These are phyloP conservation scores for Fonsecaea pugnacius DNA, from an alignment of 2,329 filamentous ascomycete genomes.

Conservation along the genomic window DNA sequence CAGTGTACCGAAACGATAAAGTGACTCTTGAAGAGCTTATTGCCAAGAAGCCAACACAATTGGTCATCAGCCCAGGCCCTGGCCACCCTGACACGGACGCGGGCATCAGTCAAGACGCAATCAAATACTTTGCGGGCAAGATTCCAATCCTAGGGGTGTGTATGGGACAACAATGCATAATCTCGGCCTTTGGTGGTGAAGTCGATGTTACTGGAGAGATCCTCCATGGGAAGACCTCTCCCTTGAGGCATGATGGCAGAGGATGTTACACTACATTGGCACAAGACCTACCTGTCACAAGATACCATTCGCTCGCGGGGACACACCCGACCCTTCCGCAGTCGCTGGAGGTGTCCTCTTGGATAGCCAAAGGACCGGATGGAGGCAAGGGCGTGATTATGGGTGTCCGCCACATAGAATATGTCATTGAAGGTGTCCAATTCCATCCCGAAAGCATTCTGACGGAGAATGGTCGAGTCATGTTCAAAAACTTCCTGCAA, in stretches of 20 bases:
- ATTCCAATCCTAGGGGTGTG: constrained; percentile 97
- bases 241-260: constrained; percentile 82
- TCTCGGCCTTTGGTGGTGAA: constrained; percentile 86
- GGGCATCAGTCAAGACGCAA: constrained; percentile 89
- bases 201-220: constrained; percentile 95
- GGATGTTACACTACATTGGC: constrained; percentile 86
- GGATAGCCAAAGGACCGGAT: constrained; percentile 76
- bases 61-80: constrained; percentile 93
- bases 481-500: constrained; percentile 89
- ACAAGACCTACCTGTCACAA: constrained; percentile 82
- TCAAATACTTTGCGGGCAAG: constrained; percentile 88
- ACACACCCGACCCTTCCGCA: constrained; percentile 84
- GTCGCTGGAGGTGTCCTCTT: constrained; percentile 86
- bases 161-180: constrained; percentile 99
- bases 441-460: constrained; percentile 98
- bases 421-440: constrained; percentile 91
- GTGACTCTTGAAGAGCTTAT: constrained; percentile 83
- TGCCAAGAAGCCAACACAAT: constrained; percentile 81
- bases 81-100: constrained; percentile 91
- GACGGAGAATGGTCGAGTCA: constrained; percentile 81
- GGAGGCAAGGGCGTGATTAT: constrained; percentile 87
- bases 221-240: constrained; percentile 94
- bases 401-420: constrained; percentile 92
- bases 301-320: constrained; percentile 95
- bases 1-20: constrained; percentile 90